Evolutionary conservation across 2,329 filamentous ascomycete genomes (phyloP), one percentile per base, ranked within the genome.

Genomic region (Diaporthe ilicicola): DNA sequence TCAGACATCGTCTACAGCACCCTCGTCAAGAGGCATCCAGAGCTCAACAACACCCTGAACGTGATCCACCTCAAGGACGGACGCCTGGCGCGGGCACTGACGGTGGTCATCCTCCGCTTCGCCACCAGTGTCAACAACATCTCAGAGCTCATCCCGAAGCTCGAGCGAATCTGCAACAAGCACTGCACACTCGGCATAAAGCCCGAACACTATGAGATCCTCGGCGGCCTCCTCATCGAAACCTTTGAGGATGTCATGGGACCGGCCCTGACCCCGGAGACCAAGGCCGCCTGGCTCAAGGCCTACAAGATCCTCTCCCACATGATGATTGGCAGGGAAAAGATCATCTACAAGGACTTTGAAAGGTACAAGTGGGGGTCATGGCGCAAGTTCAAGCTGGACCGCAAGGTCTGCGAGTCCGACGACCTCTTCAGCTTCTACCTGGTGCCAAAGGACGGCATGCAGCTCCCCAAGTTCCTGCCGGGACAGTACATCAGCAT

Each of bases 401-500:
- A 83, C 27, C 82, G 86, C 70, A 93, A 91, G 80, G 85, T 89
- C 51, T 82, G 83, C 62, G 91, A 93, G 78, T 87, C 88, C 1
- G 86, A 88, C 3, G 88, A 90, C 70, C 90, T 93, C 73, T 91
- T 86, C 27, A 92, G 89, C 0, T 92, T 93, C 78, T 89, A 91
- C 75, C 84, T 93, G 13, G 83, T 85, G 62, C 91, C 91, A 0
- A 83, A 87, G 7, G 90, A 93, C 68, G 85, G 83, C 39, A 78
- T 85, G 72, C 82, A 83, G n/a, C 82, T 93, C 27, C 90, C 91
- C 0, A 39, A 77, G 0, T 93, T 89, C 82, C 84, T 86, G 72
- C 90, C 91, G 0, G 92, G 91, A 39, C 91, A 93, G 79, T 93
- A 93, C 76, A 86, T 92, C 74, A 90, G 89, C 0, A 80, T 93